Conservation (phyloP, 2,329 filamentous ascomycete genomes). For the Dactylellina drechsleri region DNA sequence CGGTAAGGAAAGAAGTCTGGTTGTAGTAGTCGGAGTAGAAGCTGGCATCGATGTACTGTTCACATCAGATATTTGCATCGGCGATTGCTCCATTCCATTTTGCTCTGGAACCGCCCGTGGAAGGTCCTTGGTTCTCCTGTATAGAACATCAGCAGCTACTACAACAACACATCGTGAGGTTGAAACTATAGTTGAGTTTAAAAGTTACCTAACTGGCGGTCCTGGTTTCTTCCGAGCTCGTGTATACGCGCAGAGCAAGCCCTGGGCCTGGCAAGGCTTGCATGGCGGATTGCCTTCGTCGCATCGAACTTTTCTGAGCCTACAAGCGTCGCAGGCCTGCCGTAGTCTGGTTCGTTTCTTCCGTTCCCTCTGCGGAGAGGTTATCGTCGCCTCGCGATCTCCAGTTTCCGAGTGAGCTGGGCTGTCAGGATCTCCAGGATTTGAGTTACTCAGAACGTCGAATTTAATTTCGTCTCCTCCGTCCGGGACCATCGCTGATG, state of each 20-base stretch:
- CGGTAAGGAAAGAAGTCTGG: constrained; percentile 49
- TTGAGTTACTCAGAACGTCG: constrained; percentile 28
- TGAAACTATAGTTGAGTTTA: constrained; percentile 3
- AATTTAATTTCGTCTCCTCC: constrained; percentile 36
- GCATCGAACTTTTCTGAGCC: constrained; percentile 51
- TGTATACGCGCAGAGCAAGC: constrained; percentile 54
- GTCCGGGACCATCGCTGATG: constrained; percentile 51
- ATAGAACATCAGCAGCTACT: constrained; percentile 31
- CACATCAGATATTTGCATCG: constrained; percentile 51
- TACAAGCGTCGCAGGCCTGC: constrained; percentile 54
- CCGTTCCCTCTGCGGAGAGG: constrained; percentile 46
- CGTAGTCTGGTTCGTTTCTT: constrained; percentile 54
- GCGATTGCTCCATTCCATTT: constrained; percentile 52
- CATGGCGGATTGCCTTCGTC: constrained; percentile 54
- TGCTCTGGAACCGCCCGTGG: constrained; percentile 49
- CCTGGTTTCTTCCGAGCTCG: constrained; percentile 54
- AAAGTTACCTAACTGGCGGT: constrained; percentile 51
- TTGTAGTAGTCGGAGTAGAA: constrained; percentile 42
- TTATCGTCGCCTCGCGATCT: constrained; percentile 46
- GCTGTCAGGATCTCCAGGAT: constrained; percentile 52
- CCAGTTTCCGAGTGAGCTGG: constrained; percentile 46
- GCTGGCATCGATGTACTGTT: constrained; percentile 26
- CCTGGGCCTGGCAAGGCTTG: constrained; percentile 53
- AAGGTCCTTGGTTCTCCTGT: constrained; percentile 50
- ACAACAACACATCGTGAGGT: constrained; percentile 40